Percentiles rank a stretch among this genome's conserved stretches.
These are phyloP conservation scores for Secale cereale DNA, from an alignment of 176 grass and related monocot genomes.

Conservation along the genomic window DNA sequence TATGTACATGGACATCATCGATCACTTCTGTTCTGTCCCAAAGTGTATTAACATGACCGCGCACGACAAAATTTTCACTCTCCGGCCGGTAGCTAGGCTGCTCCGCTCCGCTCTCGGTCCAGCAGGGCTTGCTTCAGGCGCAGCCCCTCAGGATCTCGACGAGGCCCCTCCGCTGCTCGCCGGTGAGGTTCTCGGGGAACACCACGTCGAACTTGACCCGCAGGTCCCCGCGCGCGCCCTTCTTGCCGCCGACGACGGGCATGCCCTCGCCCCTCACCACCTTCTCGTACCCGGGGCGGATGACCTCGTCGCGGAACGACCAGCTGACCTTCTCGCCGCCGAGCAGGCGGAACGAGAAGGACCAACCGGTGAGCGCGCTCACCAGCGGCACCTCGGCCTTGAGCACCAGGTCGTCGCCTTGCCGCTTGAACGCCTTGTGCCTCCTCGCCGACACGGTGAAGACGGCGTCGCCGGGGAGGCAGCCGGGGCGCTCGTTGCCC, in stretches of 20 bases:
- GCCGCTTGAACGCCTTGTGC: slow-evolving; percentile 74
- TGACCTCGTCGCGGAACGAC: slow-evolving; percentile 74
- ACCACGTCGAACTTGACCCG: slow-evolving; percentile 68
- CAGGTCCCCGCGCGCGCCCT: slow-evolving; percentile 55
- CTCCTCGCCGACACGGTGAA: slow-evolving; percentile 53
- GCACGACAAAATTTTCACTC: slow-evolving; percentile 7
- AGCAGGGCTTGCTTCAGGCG: slow-evolving; percentile 28
- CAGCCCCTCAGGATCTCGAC: slow-evolving; percentile 53
- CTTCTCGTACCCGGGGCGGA: slow-evolving; percentile 75
- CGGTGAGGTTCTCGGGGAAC: slow-evolving; percentile 67
- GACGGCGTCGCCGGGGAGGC: slow-evolving; percentile 61
- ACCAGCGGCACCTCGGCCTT: slow-evolving; percentile 70
- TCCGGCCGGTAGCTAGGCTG: too few species aligned
- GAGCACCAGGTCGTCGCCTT: slow-evolving; percentile 82
- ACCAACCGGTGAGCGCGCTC: slow-evolving; percentile 77
- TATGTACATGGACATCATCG: slow-evolving; percentile 46
- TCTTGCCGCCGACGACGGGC: slow-evolving; percentile 51
- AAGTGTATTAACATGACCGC: slow-evolving; percentile 28
- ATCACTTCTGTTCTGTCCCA: not conserved
- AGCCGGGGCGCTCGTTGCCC: slow-evolving; percentile 74
- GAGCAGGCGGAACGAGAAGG: slow-evolving; percentile 61
- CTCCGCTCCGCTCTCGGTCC: not conserved
- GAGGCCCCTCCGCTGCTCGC: slow-evolving; percentile 52
- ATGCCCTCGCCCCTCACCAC: slow-evolving; percentile 72
- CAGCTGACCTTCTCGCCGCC: slow-evolving; percentile 63